Conservation (phyloP, 1,284 basidiomycete genomes). For the Cryptococcus sp. region DNA sequence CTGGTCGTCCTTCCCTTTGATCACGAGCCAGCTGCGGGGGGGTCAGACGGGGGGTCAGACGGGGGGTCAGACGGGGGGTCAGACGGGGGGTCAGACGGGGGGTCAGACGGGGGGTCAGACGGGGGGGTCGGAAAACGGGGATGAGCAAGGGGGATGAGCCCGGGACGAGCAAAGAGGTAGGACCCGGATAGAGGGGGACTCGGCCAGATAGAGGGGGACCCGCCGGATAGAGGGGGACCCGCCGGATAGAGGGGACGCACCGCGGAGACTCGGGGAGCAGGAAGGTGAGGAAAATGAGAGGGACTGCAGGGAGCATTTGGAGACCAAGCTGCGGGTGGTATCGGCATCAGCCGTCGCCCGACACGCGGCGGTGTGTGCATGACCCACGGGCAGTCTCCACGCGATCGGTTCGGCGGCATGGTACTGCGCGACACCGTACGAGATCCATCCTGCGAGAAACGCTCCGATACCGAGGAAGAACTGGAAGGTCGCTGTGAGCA, state of each 20-base stretch:
- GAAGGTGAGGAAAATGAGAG: constrained; percentile 59
- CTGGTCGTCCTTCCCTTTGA: constrained; percentile 56
- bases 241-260: constrained; percentile 39
- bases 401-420: constrained; percentile 42
- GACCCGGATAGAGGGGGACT: too few relatives aligned
- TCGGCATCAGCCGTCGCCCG: neutral
- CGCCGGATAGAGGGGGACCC: too few relatives aligned
- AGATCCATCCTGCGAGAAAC: constrained; percentile 50
- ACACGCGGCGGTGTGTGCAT: neutral
- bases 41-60: constrained; percentile 41
- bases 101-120: too few relatives aligned
- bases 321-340: constrained; percentile 42
- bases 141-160: too few relatives aligned
- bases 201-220: too few relatives aligned
- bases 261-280: constrained; percentile 58
- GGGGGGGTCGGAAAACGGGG: too few relatives aligned
- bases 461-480: constrained; percentile 56
- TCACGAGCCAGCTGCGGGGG: constrained; percentile 58
- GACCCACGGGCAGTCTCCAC: constrained; percentile 59
- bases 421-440: constrained; percentile 49
- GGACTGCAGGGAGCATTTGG: constrained; percentile 54
- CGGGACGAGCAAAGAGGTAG: too few relatives aligned
- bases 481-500: constrained; percentile 62
- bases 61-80: too few relatives aligned
- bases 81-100: too few relatives aligned